phyloP scores from a whole-genome alignment of 2,329 filamentous ascomycete species.

The Grosmannia huntii region DNA sequence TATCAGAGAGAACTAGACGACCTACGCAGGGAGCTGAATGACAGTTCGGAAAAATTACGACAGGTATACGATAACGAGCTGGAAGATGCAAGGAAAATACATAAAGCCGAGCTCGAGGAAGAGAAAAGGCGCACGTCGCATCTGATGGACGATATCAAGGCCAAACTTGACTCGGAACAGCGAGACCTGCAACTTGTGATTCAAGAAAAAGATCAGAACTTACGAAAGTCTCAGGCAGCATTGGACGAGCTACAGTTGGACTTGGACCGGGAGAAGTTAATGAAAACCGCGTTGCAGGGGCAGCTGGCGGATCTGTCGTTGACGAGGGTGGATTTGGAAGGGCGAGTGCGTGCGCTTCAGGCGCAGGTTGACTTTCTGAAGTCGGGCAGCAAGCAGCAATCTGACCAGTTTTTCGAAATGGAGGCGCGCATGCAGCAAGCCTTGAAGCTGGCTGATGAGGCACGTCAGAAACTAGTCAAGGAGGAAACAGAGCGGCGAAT shows the following conservation, averaged over 20 bases:
- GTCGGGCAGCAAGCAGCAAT: constrained; percentile 79
- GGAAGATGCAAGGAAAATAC: constrained; percentile 47
- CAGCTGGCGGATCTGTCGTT: constrained; percentile 46
- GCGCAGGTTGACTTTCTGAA: constrained; percentile 83
- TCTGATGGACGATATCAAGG: constrained; percentile 54
- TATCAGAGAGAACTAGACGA: constrained; percentile 45
- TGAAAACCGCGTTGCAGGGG: constrained; percentile 40
- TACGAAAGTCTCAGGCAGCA: constrained; percentile 33
- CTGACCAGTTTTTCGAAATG: constrained; percentile 70
- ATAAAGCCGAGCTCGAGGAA: constrained; percentile 53
- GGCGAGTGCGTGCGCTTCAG: constrained; percentile 59
- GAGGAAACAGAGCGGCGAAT: constrained; percentile 86
- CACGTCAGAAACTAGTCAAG: constrained; percentile 71
- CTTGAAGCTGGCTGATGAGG: constrained; percentile 51
- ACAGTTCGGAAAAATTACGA: constrained; percentile 44
- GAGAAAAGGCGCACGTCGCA: constrained; percentile 43
- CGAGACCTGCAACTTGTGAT: constrained; percentile 35
- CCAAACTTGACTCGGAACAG: constrained; percentile 36
- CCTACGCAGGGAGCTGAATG: constrained; percentile 34
- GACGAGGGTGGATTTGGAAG: constrained; percentile 56
- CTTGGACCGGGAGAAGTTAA: constrained; percentile 49
- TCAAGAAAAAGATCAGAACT: constrained; percentile 40
- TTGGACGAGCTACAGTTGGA: constrained; percentile 34
- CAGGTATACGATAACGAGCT: constrained; percentile 56
- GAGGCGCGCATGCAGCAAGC: constrained; percentile 72